Evolutionary conservation across 2,329 filamentous ascomycete species (phyloP), one percentile per base, ranked within the genome.

Genomic region (Coniochaeta ligniaria): DNA sequence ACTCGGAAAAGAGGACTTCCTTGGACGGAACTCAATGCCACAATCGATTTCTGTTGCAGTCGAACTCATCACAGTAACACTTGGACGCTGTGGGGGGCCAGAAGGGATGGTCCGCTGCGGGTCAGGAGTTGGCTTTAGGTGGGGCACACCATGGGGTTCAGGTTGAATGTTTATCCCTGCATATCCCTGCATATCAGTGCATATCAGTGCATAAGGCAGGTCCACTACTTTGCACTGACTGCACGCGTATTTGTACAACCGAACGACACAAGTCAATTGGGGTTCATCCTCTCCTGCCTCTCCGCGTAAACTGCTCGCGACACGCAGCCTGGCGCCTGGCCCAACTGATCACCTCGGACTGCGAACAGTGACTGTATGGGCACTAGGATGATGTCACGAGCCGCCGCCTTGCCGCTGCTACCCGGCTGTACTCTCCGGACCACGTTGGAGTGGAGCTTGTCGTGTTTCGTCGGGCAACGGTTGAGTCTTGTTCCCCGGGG

Each of bases 401-500:
- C 16, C 54, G 14, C 3, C 11, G 16, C 9, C 24, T n/a, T 57
- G 31, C 54, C 33, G 31, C 20, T 35, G 28, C 54, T 57, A 38
- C 31, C 54, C 35, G 20, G 54, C 26, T 17, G 38, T 41, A n/a
- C 38, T n/a, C 38, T 41, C 17, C 16, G n/a, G 38, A 17, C 17
- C 17, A 41, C 38, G 12, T 11, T 36, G 35, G 35, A 36, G 6
- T n/a, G 20, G 17, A 16, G 11, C 41, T 26, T 47, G 20, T 16
- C 43, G n/a, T 57, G 54, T 57, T 35, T 17, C 28, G 28, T 24
- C 26, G 22, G n/a, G 54, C n/a, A 11, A 14, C 33, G 54, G 54
- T 22, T 57, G 54, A 57, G 33, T 38, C 54, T 57, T 57, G 33
- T 57, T 57, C 54, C 54, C 26, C 54, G n/a, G 54, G 35, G n/a